These are phyloP conservation scores for Talaromyces sp. DNA, from an alignment of 2,329 filamentous ascomycete species.

Conservation along the genomic window DNA sequence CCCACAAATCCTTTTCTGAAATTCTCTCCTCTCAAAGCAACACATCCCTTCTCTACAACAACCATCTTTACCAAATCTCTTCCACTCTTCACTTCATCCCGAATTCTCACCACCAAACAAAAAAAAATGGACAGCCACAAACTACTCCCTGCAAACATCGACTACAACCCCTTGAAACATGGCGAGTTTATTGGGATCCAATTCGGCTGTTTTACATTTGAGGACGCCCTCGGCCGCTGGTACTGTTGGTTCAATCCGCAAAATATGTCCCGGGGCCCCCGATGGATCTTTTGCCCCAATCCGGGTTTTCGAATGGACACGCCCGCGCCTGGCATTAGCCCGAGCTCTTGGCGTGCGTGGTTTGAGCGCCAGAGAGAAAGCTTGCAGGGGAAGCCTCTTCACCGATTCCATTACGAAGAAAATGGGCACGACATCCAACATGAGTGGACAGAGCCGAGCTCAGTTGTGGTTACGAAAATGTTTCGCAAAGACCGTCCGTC, in stretches of 20 bases:
- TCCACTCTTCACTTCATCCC: background rate
- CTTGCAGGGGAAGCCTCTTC: background rate
- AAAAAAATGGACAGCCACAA: background rate
- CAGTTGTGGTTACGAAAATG: background rate
- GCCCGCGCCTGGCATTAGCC: background rate
- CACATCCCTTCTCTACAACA: background rate
- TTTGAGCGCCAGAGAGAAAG: background rate
- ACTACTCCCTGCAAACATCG: background rate
- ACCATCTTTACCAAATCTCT: background rate
- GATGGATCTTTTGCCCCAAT: background rate
- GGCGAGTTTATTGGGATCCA: background rate
- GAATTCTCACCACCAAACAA: background rate
- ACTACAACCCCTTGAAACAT: background rate
- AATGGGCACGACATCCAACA: background rate
- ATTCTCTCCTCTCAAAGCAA: background rate
- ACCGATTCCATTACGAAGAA: background rate
- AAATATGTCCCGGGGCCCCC: too few species aligned
- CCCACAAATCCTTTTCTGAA: background rate
- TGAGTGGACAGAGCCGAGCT: background rate
- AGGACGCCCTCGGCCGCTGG: background rate
- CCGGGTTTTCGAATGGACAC: background rate
- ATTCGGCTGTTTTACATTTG: background rate
- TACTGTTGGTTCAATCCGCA: background rate
- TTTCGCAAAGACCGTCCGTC: background rate
- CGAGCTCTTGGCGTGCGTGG: background rate